Conservation (phyloP, 805 yeast genomes). For the Cyberlindnera xylosilytica region DNA sequence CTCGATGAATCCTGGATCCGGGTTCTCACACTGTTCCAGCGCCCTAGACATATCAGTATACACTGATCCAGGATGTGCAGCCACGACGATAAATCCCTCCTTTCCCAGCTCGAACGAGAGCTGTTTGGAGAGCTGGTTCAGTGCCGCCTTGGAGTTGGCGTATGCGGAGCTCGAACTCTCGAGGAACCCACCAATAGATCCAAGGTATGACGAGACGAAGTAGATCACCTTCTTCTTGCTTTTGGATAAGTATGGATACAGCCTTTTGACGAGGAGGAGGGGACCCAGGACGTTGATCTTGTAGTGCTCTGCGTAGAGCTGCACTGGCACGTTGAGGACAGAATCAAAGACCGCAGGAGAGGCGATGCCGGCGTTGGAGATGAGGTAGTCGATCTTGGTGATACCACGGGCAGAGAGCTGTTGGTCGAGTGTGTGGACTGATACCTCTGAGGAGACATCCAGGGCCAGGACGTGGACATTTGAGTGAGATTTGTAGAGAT, state of each 20-base stretch:
- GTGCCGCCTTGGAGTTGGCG: constrained; percentile 37
- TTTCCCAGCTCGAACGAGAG: constrained; percentile 26
- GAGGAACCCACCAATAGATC: constrained; percentile 19
- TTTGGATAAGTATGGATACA: constrained; percentile 24
- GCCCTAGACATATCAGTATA: not conserved
- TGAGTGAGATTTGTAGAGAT: not conserved
- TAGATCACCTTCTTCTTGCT: constrained; percentile 26
- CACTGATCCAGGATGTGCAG: constrained; percentile 24
- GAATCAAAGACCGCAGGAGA: not conserved
- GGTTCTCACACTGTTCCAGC: too few species aligned
- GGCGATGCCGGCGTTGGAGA: constrained; percentile 14
- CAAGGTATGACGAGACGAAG: constrained; percentile 29
- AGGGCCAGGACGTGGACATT: constrained; percentile 10
- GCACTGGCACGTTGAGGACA: constrained; percentile 1
- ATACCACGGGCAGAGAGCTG: constrained; percentile 8
- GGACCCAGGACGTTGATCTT: constrained; percentile 27
- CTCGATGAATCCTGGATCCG: not conserved
- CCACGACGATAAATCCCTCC: constrained; percentile 30
- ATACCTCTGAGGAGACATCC: constrained; percentile 8
- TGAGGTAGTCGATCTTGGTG: constrained; percentile 12
- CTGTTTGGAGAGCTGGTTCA: constrained; percentile 28
- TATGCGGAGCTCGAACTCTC: constrained; percentile 27
- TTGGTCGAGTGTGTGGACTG: constrained; percentile 5
- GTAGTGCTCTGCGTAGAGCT: constrained; percentile 15
- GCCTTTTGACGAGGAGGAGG: constrained; percentile 17